phyloP scores from a whole-genome alignment of 192 early-diverging fungal species.

The Backusella liffmaniae region DNA sequence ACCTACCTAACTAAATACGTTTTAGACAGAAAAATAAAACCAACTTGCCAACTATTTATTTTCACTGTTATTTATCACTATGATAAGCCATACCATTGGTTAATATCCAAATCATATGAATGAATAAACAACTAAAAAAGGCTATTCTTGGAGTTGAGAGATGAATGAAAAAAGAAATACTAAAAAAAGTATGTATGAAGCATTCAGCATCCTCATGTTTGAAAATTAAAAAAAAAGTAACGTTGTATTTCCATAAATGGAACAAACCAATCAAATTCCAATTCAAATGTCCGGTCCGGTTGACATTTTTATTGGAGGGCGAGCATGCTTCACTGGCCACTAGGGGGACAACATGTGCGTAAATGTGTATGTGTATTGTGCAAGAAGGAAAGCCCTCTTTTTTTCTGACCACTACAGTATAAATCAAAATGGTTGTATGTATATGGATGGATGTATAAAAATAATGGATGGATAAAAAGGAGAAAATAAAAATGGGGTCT shows the following conservation, averaged over 20 bases:
- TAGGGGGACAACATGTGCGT: neutral
- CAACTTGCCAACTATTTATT: neutral
- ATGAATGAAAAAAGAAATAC: too few relatives aligned
- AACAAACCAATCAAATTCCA: neutral
- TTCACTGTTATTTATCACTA: neutral
- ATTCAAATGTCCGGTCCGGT: neutral
- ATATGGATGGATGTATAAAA: slow-evolving; percentile 8
- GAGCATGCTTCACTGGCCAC: too few relatives aligned
- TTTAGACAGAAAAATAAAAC: neutral
- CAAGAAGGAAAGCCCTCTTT: slow-evolving; percentile 5
- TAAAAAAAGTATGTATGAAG: too few relatives aligned
- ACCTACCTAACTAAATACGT: neutral
- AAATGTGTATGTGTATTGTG: neutral
- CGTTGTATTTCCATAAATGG: neutral
- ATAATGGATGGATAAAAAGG: neutral
- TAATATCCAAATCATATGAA: too few relatives aligned
- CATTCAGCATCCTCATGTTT: too few relatives aligned
- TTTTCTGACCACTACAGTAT: slow-evolving; percentile 11
- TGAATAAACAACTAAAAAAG: too few relatives aligned
- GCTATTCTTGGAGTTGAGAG: neutral
- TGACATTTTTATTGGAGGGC: neutral
- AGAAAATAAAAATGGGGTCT: slow-evolving; percentile 7
- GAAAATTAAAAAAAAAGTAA: too few relatives aligned
- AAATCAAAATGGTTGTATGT: slow-evolving; percentile 22
- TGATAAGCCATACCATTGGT: neutral